phyloP scores from a whole-genome alignment of 345 rosid genomes.

The Hibiscus tridactylites region DNA sequence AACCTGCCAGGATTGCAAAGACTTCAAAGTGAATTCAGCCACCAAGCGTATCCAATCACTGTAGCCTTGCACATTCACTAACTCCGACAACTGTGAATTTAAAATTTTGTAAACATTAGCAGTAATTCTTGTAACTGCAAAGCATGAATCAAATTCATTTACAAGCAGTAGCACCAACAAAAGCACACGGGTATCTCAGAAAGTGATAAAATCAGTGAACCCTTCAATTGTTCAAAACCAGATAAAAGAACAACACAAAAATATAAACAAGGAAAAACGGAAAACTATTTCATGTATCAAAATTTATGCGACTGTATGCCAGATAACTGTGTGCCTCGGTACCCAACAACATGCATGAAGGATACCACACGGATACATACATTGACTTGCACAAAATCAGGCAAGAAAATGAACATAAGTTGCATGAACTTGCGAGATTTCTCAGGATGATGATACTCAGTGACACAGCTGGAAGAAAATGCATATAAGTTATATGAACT shows the following conservation, averaged over 20 bases:
- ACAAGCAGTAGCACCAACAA: neutral
- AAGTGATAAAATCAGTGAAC: neutral
- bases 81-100: slow-evolving; percentile 83
- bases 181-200: neutral
- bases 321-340: neutral
- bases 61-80: slow-evolving; percentile 94
- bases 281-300: neutral
- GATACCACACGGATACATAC: neutral
- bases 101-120: slow-evolving; percentile 9
- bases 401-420: too few relatives aligned
- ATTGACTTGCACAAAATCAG: neutral
- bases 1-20: slow-evolving; percentile 99
- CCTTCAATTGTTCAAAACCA: neutral
- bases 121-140: slow-evolving; percentile 6
- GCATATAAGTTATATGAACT: neutral
- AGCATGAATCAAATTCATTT: neutral
- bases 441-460: neutral
- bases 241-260: neutral
- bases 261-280: neutral
- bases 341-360: neutral
- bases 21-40: slow-evolving; percentile 90
- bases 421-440: neutral
- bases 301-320: neutral
- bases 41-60: slow-evolving; percentile 97
- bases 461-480: neutral